phyloP scores from a whole-genome alignment of 495 filamentous ascomycete species.

The Annulohypoxylon bovei region DNA sequence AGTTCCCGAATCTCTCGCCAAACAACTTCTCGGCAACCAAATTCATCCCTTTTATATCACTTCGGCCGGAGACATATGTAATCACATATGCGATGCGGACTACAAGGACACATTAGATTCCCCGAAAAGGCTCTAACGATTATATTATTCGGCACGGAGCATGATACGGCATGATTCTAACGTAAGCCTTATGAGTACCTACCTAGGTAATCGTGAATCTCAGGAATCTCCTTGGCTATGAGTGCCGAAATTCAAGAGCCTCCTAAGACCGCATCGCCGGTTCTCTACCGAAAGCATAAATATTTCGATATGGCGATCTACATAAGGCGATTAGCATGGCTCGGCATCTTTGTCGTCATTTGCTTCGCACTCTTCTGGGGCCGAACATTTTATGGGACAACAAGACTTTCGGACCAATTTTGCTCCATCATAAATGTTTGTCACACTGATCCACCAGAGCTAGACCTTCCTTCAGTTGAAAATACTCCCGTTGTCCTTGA shows the following conservation, averaged over 20 bases:
- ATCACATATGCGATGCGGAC: not conserved
- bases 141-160: not conserved
- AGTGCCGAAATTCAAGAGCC: conserved; percentile 11
- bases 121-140: not conserved
- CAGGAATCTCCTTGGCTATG: not conserved
- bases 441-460: not conserved
- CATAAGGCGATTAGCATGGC: conserved; percentile 29
- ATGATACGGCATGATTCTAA: not conserved
- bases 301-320: conserved; percentile 21
- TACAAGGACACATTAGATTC: not conserved
- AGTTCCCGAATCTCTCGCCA: conserved; percentile 15
- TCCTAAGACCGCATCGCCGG: not conserved
- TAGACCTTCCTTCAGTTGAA: conserved; percentile 13
- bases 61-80: not conserved
- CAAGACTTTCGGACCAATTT: conserved; percentile 20
- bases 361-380: conserved; percentile 35
- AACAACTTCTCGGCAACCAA: not conserved
- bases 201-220: not conserved
- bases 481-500: conserved; percentile 25
- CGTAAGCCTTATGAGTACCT: conserved; percentile 30
- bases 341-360: conserved; percentile 29
- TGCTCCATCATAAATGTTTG: conserved; percentile 28
- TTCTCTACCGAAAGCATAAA: not conserved
- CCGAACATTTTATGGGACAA: conserved; percentile 19
- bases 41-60: conserved; percentile 15